Base-by-base conservation (phyloP, 345 rosid species). In the Hirschfeldia incana region DNA sequence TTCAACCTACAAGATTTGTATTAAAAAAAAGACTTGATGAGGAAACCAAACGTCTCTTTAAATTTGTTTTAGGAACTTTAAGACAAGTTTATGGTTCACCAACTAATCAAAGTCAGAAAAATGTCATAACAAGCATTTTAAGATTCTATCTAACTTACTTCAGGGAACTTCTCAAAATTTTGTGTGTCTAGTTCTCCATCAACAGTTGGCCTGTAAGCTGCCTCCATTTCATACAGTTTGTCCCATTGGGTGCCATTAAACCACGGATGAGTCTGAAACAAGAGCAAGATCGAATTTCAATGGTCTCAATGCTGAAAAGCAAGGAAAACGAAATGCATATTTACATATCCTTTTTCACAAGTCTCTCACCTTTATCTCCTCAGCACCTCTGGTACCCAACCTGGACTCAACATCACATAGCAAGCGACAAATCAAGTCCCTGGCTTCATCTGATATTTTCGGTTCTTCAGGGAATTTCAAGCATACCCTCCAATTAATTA, bases 141-240 rank as follows among this genome's bases (percentile, higher is more conserved):
- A 57, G 36, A 65, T 72, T 66, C 42, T 67, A 59, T 73, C 32
- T 27, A 51, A 88, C 94, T 92, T 82, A 94, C 98, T 32, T 94
- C 98, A 46, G 98, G 92, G 86, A 95, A 95, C 84, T 95, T 90
- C 83, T 95, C 99, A 83, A 95, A 95, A 84, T 95, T 94, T 81
- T 91, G 98, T 44, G 99, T 95, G 84, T 95, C 99, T 77, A 87
- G 79, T 78, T 95, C 98, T 76, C 99, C 99, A 59, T 76, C 86
- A 72, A 94, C 99, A 49, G 72, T 86, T 42, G 98, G 98, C 81
- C 80, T 90, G 84, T 87, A 86, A 55, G 89, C 93, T 74, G 97
- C 95, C 83, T 92, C 97, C 85, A 84, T 88, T 75, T 94, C 97
- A 84, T 92, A 92, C 39, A 94, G 82, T 83, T 76, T 84, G 66